A percentile compares a stretch with the other conserved stretches of the same genome.
phyloP scores from a whole-genome alignment of 2,329 filamentous ascomycete genomes.

The Atkinsonella texensis region DNA sequence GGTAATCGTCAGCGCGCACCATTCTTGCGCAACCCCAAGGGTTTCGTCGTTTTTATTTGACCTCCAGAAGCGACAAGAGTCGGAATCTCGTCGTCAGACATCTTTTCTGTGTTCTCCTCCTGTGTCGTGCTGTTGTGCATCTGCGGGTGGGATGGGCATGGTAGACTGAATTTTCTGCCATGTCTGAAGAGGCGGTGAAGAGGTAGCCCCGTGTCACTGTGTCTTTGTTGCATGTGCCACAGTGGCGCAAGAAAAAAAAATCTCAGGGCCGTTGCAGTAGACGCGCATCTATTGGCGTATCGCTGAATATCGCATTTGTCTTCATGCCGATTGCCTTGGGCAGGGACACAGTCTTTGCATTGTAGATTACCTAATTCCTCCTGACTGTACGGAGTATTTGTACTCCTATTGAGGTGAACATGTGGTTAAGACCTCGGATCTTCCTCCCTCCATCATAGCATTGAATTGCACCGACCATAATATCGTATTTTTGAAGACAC shows the following conservation, averaged over 20 bases:
- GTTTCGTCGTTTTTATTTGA: constrained; percentile 24
- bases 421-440: no score
- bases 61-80: constrained; percentile 6
- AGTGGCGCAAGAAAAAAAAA: neutral
- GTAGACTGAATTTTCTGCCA: constrained; percentile 4
- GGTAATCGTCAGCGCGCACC: constrained; percentile 36
- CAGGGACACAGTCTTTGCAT: neutral
- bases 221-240: neutral
- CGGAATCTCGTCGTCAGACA: constrained; percentile 4
- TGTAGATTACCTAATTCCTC: no score
- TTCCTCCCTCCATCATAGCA: no score
- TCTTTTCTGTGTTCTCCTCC: neutral
- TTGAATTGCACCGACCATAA: no score
- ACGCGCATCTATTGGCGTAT: neutral
- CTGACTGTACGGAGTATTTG: no score
- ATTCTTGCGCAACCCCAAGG: constrained; percentile 68
- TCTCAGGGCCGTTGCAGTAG: constrained; percentile 1
- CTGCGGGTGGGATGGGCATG: neutral
- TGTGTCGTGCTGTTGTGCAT: neutral
- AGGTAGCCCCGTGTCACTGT: neutral
- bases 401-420: no score
- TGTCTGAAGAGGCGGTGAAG: neutral
- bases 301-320: neutral
- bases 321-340: neutral
- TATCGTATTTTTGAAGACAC: no score